phyloP scores from a whole-genome alignment of 192 early-diverging fungal species.

The Linnemannia exigua region DNA sequence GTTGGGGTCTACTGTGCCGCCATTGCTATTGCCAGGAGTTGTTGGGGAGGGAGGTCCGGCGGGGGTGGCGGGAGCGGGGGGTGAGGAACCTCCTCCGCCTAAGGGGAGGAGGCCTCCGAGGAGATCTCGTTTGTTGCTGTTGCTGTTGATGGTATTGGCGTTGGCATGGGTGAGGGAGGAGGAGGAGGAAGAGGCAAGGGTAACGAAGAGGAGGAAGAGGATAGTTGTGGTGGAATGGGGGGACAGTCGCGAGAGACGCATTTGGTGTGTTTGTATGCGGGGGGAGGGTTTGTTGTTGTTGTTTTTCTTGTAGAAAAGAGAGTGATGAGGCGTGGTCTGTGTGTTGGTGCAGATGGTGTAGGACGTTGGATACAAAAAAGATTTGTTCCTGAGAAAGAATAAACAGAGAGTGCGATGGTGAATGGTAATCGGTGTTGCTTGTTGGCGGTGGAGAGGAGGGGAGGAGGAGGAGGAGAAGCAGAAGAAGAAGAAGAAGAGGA shows the following conservation, averaged over 20 bases:
- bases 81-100: neutral
- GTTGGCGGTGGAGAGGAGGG: neutral
- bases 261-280: neutral
- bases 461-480: neutral
- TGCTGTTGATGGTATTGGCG: neutral
- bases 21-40: neutral
- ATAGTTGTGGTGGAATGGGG: neutral
- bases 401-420: neutral
- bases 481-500: neutral
- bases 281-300: too few species aligned
- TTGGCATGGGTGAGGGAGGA: neutral
- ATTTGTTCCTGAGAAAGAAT: neutral
- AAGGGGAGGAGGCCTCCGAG: neutral
- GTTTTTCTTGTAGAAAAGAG: neutral
- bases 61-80: slow-evolving; percentile 8
- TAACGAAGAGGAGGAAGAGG: neutral
- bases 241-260: neutral
- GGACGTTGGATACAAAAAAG: neutral
- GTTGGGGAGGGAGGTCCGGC: neutral
- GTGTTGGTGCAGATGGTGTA: neutral
- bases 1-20: neutral
- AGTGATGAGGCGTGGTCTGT: neutral
- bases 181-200: neutral
- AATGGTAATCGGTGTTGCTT: neutral
- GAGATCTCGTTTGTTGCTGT: neutral